Conservation (phyloP, 73 alveolate species). For the Tetrahymena thermophila region DNA sequence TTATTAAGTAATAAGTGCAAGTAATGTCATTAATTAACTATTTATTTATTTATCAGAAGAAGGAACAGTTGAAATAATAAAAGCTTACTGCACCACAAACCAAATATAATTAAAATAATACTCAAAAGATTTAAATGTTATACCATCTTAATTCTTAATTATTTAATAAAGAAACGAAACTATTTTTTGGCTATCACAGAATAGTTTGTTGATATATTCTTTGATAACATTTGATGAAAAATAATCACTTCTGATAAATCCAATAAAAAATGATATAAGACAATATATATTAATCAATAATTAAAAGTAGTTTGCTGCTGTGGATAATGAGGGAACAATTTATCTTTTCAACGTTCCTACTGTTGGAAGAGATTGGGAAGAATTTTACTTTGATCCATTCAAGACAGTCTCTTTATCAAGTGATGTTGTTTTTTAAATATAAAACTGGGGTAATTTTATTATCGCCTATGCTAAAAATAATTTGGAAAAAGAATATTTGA, state of each 20-base stretch:
- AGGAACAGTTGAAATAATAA: neutral
- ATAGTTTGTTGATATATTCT: neutral
- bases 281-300: neutral
- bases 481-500: neutral
- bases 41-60: neutral
- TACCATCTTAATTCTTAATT: neutral
- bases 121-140: neutral
- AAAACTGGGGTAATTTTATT: neutral
- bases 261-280: neutral
- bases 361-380: neutral
- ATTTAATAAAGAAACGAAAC: neutral
- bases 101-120: neutral
- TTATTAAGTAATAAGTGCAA: neutral
- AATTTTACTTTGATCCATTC: neutral
- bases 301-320: neutral
- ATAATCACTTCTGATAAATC: neutral
- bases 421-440: neutral
- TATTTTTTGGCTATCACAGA: neutral
- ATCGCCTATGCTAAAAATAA: neutral
- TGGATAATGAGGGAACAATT: neutral
- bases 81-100: neutral
- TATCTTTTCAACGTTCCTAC: neutral
- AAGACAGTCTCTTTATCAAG: neutral
- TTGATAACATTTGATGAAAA: neutral
- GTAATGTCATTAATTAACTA: neutral